These are phyloP conservation scores for Exsudoporus floridanus DNA, from an alignment of 1,284 basidiomycete species.

Conservation along the genomic window DNA sequence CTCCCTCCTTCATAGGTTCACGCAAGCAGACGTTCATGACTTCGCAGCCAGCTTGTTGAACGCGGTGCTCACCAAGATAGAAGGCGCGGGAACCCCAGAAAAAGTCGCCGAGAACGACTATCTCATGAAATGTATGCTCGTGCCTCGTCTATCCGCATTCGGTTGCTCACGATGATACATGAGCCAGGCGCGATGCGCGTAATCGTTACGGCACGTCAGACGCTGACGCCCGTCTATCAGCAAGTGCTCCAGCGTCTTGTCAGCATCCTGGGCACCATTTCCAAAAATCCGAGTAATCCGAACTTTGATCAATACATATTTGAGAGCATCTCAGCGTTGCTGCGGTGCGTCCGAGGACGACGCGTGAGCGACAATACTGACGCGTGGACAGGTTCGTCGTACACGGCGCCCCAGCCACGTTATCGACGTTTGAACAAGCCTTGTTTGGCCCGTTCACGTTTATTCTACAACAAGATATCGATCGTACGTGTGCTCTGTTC, in stretches of 20 bases:
- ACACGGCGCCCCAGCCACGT: conserved; percentile 60
- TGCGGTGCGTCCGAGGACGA: conserved; percentile 54
- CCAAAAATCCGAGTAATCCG: conserved; percentile 96
- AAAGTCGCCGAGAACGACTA: conserved; percentile 98
- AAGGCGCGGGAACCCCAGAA: conserved; percentile 81
- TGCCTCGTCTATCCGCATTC: background rate
- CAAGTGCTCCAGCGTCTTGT: conserved; percentile 77
- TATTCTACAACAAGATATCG: conserved; percentile 90
- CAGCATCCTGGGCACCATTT: conserved; percentile 81
- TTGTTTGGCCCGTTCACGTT: conserved; percentile 89
- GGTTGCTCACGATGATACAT: conserved; percentile 6
- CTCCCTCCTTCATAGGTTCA: conserved; percentile 56
- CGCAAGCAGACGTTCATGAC: conserved; percentile 82
- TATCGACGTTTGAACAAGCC: conserved; percentile 77
- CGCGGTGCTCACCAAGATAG: conserved; percentile 80
- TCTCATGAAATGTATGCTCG: conserved; percentile 87
- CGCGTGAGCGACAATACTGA: background rate
- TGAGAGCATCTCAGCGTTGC: conserved; percentile 89
- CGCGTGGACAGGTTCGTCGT: conserved; percentile 67
- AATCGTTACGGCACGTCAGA: conserved; percentile 84
- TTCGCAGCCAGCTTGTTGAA: conserved; percentile 77
- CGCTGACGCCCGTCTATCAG: conserved; percentile 68
- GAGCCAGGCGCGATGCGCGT: conserved; percentile 85
- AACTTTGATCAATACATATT: conserved; percentile 98
- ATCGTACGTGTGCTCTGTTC: conserved; percentile 55